These are phyloP conservation scores for Mycena albidolilacea DNA, from an alignment of 768 basidiomycete species.

Conservation along the genomic window DNA sequence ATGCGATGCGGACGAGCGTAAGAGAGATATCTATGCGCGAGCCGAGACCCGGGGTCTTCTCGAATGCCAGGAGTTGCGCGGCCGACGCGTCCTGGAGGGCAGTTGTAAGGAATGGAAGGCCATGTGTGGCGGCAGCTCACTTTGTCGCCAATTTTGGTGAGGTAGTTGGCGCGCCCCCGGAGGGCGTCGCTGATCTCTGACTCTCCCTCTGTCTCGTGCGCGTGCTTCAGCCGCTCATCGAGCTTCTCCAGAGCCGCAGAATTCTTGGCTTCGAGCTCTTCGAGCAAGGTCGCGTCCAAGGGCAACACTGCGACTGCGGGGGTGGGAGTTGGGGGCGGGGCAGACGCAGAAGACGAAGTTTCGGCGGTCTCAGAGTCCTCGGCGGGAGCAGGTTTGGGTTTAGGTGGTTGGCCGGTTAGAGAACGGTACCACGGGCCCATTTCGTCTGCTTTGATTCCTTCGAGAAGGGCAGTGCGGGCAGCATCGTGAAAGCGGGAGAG, in stretches of 20 bases:
- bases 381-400: not conserved
- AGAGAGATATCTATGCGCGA: constrained; percentile 94
- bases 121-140: constrained; percentile 40
- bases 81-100: constrained; percentile 79
- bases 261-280: constrained; percentile 78
- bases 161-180: constrained; percentile 85
- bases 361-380: constrained; percentile 16
- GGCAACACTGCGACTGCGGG: constrained; percentile 60
- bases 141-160: constrained; percentile 92
- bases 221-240: constrained; percentile 86
- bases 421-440: constrained; percentile 51
- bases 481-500: constrained; percentile 76
- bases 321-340: constrained; percentile 56
- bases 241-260: constrained; percentile 78
- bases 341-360: constrained; percentile 52
- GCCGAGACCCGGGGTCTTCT: constrained; percentile 94
- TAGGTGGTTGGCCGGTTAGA: constrained; percentile 22
- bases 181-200: constrained; percentile 93
- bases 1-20: constrained; percentile 88
- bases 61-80: constrained; percentile 87
- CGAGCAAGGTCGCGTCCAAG: constrained; percentile 67
- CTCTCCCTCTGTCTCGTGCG: constrained; percentile 93
- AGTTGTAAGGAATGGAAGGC: not conserved
- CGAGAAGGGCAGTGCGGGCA: constrained; percentile 75
- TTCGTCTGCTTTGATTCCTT: constrained; percentile 87